phyloP scores from a whole-genome alignment of 805 yeast genomes.

The Candida boidinii region DNA sequence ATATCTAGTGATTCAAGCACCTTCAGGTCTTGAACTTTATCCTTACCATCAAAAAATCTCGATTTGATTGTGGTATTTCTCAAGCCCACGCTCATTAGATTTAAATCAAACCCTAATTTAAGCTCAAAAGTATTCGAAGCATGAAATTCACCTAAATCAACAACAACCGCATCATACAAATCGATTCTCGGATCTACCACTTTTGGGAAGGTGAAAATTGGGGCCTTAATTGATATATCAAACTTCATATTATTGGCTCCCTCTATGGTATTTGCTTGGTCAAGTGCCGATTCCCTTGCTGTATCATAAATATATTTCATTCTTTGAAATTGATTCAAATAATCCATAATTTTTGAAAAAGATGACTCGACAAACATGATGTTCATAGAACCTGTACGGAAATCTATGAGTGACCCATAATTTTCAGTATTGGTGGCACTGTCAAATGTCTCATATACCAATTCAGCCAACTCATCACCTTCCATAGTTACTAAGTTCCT shows the following conservation, averaged over 20 bases:
- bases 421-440: constrained; percentile 36
- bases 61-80: constrained; percentile 67
- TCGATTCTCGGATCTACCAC: constrained; percentile 31
- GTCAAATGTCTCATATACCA: constrained; percentile 77
- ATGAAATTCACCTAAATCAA: constrained; percentile 76
- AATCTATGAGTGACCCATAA: constrained; percentile 48
- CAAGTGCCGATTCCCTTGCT: constrained; percentile 82
- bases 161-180: constrained; percentile 52
- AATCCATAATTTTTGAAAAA: constrained; percentile 55
- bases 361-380: constrained; percentile 80
- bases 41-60: constrained; percentile 38
- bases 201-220: constrained; percentile 74
- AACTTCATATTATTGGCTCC: constrained; percentile 56
- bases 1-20: constrained; percentile 62
- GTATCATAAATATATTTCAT: constrained; percentile 88
- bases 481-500: constrained; percentile 70
- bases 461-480: constrained; percentile 70
- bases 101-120: constrained; percentile 26
- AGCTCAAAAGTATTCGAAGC: constrained; percentile 51
- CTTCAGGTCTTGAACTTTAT: constrained; percentile 42
- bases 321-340: constrained; percentile 62
- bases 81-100: constrained; percentile 59
- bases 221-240: constrained; percentile 69
- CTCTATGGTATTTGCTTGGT: constrained; percentile 56
- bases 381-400: constrained; percentile 68